These are phyloP conservation scores for Echites panduratus DNA, from an alignment of 257 asterid genomes.

Conservation along the genomic window DNA sequence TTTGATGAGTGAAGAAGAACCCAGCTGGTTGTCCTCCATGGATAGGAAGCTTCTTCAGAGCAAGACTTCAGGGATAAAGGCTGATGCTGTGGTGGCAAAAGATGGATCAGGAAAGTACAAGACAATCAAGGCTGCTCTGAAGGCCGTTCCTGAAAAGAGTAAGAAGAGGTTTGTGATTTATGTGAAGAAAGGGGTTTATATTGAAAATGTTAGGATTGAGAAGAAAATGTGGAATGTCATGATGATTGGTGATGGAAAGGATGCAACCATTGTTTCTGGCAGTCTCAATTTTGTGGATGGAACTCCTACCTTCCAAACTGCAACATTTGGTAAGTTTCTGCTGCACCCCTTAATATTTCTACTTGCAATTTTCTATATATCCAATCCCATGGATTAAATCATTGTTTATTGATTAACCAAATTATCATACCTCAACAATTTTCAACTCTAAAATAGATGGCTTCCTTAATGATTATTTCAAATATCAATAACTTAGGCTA, in stretches of 20 bases:
- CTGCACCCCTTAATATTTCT: too few species aligned
- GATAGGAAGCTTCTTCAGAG: slow-evolving; percentile 39
- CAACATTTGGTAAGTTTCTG: slow-evolving; percentile 43
- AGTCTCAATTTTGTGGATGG: slow-evolving; percentile 38
- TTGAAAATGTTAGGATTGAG: slow-evolving; percentile 42
- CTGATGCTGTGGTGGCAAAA: slow-evolving; percentile 32
- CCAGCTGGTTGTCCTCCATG: slow-evolving; percentile 41
- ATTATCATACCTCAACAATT: too few species aligned
- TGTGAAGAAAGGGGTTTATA: slow-evolving; percentile 40
- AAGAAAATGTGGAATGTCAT: slow-evolving; percentile 40
- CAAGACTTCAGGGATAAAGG: slow-evolving; percentile 22
- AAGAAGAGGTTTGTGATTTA: slow-evolving; percentile 33
- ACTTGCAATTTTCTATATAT: too few species aligned
- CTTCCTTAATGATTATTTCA: too few species aligned
- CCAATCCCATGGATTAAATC: too few species aligned
- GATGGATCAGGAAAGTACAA: slow-evolving; percentile 29
- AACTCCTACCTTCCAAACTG: slow-evolving; percentile 42
- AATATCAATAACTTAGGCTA: too few species aligned
- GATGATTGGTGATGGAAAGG: slow-evolving; percentile 48
- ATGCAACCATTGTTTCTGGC: slow-evolving; percentile 34
- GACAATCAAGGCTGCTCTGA: slow-evolving; percentile 36
- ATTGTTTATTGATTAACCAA: too few species aligned
- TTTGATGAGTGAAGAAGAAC: slow-evolving; percentile 39
- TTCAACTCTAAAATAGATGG: too few species aligned
- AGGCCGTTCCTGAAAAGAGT: slow-evolving; percentile 39